phyloP scores from a whole-genome alignment of 2,329 filamentous ascomycete species.

The Ascochyta rabiei region DNA sequence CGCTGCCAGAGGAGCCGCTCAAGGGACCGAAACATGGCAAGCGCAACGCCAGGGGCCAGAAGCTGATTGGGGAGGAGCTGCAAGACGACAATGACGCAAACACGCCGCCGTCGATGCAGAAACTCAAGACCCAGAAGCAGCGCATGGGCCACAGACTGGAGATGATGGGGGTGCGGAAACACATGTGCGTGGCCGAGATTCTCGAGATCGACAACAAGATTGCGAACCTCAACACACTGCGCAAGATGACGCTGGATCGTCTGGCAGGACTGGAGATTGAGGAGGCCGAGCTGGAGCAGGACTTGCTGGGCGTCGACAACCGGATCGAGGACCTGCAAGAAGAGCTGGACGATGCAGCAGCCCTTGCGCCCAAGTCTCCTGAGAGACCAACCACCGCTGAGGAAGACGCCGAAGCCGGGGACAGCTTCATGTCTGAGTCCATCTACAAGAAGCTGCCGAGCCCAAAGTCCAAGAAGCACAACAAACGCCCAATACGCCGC shows the following conservation, averaged over 20 bases:
- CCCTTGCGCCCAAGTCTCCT: slow-evolving; percentile 51
- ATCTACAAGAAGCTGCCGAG: slow-evolving; percentile 89
- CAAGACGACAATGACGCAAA: slow-evolving; percentile 57
- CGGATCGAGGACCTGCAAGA: slow-evolving; percentile 68
- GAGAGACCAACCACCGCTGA: slow-evolving; percentile 53
- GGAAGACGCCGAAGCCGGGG: slow-evolving; percentile 57
- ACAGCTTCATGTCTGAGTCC: slow-evolving; percentile 93
- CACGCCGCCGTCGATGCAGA: slow-evolving; percentile 70
- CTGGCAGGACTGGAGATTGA: slow-evolving; percentile 87
- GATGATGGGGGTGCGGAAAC: slow-evolving; percentile 90
- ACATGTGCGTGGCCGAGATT: slow-evolving; percentile 97
- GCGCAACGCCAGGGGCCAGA: slow-evolving; percentile 75
- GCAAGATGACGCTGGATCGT: slow-evolving; percentile 86
- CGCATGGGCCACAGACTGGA: slow-evolving; percentile 84
- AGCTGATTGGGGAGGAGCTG: slow-evolving; percentile 71
- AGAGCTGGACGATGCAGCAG: slow-evolving; percentile 59
- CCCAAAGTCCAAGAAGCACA: slow-evolving; percentile 60
- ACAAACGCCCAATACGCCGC: slow-evolving; percentile 63
- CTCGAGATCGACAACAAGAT: slow-evolving; percentile 97
- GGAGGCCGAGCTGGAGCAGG: slow-evolving; percentile 86
- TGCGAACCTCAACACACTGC: slow-evolving; percentile 89
- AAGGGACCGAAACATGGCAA: slow-evolving; percentile 61
- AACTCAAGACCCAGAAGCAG: slow-evolving; percentile 80
- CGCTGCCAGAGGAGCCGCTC: slow-evolving; percentile 70
- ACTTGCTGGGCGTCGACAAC: slow-evolving; percentile 68